Evolutionary conservation across 306 rosid genomes (phyloP).

Genomic region (Mimosa pudica): DNA sequence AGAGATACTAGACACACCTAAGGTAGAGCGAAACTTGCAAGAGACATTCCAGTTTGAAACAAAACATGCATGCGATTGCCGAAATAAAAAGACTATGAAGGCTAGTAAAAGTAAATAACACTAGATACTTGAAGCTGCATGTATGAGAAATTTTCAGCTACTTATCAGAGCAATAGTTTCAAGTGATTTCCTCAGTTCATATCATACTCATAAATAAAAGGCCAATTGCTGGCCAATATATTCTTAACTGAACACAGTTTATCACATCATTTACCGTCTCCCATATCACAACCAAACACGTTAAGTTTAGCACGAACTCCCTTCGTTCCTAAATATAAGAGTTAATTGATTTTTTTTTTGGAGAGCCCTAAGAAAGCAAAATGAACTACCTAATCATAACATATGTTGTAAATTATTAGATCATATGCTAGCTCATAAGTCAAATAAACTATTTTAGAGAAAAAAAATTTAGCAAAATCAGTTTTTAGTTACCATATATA

Average conservation of each 20-base stretch:
- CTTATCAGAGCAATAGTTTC: not conserved
- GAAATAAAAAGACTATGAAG: not conserved
- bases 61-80: slow-evolving; percentile 7
- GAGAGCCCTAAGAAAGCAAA: too few relatives aligned
- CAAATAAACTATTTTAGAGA: too few relatives aligned
- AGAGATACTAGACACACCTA: not conserved
- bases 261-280: not conserved
- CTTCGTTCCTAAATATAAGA: too few relatives aligned
- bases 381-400: too few relatives aligned
- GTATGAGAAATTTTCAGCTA: slow-evolving; percentile 16
- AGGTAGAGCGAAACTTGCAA: not conserved
- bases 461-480: too few relatives aligned
- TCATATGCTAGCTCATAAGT: too few relatives aligned
- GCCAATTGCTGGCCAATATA: not conserved
- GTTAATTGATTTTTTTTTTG: too few relatives aligned
- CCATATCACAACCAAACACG: not conserved
- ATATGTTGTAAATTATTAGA: too few relatives aligned
- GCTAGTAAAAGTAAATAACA: not conserved
- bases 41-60: not conserved
- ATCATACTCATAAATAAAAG: not conserved
- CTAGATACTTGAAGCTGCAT: slow-evolving; percentile 1
- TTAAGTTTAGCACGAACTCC: not conserved
- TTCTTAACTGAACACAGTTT: not conserved
- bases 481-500: too few relatives aligned
- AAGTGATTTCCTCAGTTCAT: slow-evolving; percentile 11